Evolutionary conservation across 2,329 filamentous ascomycete species (phyloP).

Genomic region (Botrytis byssoidea): DNA sequence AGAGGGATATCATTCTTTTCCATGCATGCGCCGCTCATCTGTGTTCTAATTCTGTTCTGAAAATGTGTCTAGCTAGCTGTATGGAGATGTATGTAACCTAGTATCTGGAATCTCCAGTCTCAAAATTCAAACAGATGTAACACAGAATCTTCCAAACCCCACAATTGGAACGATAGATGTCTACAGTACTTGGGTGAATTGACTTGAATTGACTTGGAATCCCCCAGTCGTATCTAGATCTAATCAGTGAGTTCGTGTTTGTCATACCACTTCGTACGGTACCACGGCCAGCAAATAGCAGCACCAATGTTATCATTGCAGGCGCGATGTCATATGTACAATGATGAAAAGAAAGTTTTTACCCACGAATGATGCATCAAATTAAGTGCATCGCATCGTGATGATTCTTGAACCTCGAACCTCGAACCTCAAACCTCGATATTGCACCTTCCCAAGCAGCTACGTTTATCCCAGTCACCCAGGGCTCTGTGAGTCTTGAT

Average conservation of each 20-base stretch:
- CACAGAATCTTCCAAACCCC: neutral
- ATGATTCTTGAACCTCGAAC: neutral
- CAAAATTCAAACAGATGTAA: neutral
- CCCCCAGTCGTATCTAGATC: neutral
- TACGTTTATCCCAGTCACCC: neutral
- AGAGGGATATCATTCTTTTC: neutral
- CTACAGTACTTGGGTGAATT: neutral
- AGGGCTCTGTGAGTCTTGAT: neutral
- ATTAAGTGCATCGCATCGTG: neutral
- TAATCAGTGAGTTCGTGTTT: slow-evolving; percentile 13
- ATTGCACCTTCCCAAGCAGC: neutral
- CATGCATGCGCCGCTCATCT: neutral
- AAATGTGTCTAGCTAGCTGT: neutral
- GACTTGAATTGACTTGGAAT: neutral
- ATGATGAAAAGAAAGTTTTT: slow-evolving; percentile 13
- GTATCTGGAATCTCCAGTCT: neutral
- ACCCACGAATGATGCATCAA: neutral
- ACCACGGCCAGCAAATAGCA: slow-evolving; percentile 4
- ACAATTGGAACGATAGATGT: neutral
- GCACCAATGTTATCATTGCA: neutral
- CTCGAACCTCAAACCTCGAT: neutral
- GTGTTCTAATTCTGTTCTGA: slow-evolving; percentile 1
- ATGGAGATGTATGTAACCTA: neutral
- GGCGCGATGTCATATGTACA: neutral
- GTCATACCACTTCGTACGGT: neutral